Evolutionary conservation across 2,329 filamentous ascomycete genomes (phyloP).

Genomic region (Fusarium cicatricum): DNA sequence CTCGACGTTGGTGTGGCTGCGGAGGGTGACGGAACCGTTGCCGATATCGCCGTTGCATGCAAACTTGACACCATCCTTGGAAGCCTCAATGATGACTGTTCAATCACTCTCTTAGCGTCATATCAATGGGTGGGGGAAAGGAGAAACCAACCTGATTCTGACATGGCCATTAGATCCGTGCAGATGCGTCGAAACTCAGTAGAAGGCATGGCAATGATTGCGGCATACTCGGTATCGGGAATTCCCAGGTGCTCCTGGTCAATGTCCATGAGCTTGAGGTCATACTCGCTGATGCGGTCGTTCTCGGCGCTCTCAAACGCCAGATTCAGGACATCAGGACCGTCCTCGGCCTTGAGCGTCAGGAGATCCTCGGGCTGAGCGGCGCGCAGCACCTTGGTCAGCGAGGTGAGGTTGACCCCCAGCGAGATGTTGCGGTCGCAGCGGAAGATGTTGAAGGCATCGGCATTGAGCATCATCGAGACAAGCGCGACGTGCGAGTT

Average conservation of each 20-base stretch:
- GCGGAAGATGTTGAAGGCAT: constrained; percentile 92
- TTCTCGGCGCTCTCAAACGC: constrained; percentile 90
- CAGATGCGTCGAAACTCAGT: constrained; percentile 94
- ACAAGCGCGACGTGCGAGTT: constrained; percentile 99
- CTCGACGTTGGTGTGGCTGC: constrained; percentile 87
- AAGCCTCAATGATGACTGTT: constrained; percentile 91
- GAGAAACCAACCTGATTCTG: constrained; percentile 82
- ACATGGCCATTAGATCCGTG: constrained; percentile 88
- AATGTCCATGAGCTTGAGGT: constrained; percentile 99
- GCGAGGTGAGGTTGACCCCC: constrained; percentile 93
- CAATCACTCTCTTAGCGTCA: background rate
- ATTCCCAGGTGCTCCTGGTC: constrained; percentile 99
- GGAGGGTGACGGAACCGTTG: constrained; percentile 90
- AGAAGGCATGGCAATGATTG: constrained; percentile 88
- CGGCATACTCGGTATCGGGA: constrained; percentile 97
- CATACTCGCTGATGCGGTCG: constrained; percentile 97
- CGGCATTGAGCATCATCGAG: constrained; percentile 97
- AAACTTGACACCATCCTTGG: constrained; percentile 98
- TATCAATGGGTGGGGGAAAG: background rate
- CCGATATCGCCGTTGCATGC: constrained; percentile 93
- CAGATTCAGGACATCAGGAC: constrained; percentile 93
- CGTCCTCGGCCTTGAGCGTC: constrained; percentile 97
- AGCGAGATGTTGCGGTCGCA: constrained; percentile 99
- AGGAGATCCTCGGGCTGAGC: constrained; percentile 94
- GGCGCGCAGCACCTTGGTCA: constrained; percentile 96